These are phyloP conservation scores for Lipomyces japonicus DNA, from an alignment of 805 yeast species.

Conservation along the genomic window DNA sequence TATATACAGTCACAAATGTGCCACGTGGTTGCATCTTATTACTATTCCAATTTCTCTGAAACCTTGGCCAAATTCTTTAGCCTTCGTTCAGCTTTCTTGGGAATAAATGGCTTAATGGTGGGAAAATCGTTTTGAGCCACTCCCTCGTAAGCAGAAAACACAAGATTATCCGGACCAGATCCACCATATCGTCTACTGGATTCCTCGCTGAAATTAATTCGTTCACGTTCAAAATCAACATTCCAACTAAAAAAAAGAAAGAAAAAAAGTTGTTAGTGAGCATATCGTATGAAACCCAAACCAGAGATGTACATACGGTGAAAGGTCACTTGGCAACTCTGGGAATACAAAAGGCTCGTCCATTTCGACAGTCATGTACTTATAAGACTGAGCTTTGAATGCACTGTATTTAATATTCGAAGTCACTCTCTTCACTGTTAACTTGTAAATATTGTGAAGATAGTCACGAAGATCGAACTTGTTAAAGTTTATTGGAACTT, in stretches of 20 bases:
- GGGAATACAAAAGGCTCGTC: constrained; percentile 97
- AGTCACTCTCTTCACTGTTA: constrained; percentile 77
- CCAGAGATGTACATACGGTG: constrained; percentile 35
- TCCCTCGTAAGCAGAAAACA: constrained; percentile 43
- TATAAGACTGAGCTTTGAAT: constrained; percentile 55
- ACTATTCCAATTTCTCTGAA: constrained; percentile 3
- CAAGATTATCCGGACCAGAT: constrained; percentile 16
- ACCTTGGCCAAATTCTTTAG: constrained; percentile 8
- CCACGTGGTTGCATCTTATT: too few species aligned
- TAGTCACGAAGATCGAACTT: constrained; percentile 93
- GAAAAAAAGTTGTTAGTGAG: neutral
- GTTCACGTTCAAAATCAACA: constrained; percentile 13
- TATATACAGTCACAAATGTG: too few species aligned
- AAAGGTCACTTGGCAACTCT: constrained; percentile 41
- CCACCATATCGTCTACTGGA: constrained; percentile 31
- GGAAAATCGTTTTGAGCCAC: constrained; percentile 56
- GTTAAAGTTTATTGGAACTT: constrained; percentile 90
- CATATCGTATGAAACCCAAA: constrained; percentile 28
- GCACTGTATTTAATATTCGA: constrained; percentile 58
- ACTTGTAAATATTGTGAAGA: constrained; percentile 81
- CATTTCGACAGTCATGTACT: constrained; percentile 97
- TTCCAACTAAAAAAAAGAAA: constrained; percentile 15
- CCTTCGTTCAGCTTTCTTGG: constrained; percentile 39
- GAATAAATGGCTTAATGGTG: constrained; percentile 63
- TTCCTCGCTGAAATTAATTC: constrained; percentile 23